Conservation (phyloP, 768 basidiomycete species). For the Suillus weaverae region DNA sequence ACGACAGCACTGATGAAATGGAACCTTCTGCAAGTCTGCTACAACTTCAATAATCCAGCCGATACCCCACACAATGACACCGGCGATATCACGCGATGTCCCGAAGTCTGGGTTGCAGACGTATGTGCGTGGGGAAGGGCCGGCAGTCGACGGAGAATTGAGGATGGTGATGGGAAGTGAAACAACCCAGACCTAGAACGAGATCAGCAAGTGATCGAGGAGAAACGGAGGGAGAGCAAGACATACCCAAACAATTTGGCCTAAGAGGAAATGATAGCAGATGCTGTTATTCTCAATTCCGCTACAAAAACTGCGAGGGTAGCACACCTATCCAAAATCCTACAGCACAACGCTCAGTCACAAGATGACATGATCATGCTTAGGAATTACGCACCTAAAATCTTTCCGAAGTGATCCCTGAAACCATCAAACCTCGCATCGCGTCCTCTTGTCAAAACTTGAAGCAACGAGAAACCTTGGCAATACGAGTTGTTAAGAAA, state of each 20-base stretch:
- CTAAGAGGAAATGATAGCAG: conserved; percentile 21
- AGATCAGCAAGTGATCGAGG: neutral
- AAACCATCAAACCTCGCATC: conserved; percentile 71
- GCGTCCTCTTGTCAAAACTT: conserved; percentile 67
- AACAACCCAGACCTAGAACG: conserved; percentile 53
- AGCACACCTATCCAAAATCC: too few species aligned
- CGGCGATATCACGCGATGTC: conserved; percentile 60
- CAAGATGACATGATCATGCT: too few species aligned
- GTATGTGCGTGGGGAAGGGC: conserved; percentile 14
- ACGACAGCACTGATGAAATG: too few species aligned
- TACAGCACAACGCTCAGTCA: too few species aligned
- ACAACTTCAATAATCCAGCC: conserved; percentile 58
- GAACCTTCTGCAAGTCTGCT: conserved; percentile 60
- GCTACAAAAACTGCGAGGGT: too few species aligned
- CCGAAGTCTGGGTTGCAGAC: conserved; percentile 57
- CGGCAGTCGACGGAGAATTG: conserved; percentile 67
- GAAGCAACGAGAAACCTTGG: conserved; percentile 61
- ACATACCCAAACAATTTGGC: conserved; percentile 61
- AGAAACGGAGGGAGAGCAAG: neutral
- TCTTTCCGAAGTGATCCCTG: conserved; percentile 63
- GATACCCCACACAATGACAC: conserved; percentile 58
- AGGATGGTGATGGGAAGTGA: conserved; percentile 64
- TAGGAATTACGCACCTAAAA: conserved; percentile 42
- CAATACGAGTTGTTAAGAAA: too few species aligned
- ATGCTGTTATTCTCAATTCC: too few species aligned